Base-by-base conservation (phyloP, 2,329 filamentous ascomycete genomes). In the Iodosphaeria phyllophila region DNA sequence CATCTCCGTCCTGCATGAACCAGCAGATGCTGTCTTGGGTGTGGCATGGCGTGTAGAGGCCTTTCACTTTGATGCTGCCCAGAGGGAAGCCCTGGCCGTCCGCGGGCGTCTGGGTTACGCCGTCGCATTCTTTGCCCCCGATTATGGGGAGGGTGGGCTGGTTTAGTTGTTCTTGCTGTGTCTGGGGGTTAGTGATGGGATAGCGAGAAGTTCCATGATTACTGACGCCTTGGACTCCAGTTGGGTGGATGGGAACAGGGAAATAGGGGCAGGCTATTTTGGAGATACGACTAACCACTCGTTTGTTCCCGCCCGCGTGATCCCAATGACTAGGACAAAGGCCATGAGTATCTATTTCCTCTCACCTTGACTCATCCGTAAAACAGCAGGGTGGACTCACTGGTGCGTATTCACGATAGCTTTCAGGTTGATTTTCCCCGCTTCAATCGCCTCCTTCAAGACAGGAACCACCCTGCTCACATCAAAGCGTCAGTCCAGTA, bases 11-110 rank as follows among this genome's bases (percentile, higher is more conserved):
- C 50, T 92, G 69, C 58, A 89, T 72, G 38, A 73, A 80, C 57
- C 74, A 98, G 60, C 89, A 98, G 46, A 98, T 92, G 49, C 84
- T 93, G 54, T 98, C 89, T 54, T 93, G 84, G 2, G 89, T 98
- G 48, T 98, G 89, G 50, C 89, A 98, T 2, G 89, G 89, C 8
- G 89, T 98, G 52, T 95, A 78, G n/a, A 95, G 58, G 13, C 79
- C 77, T 44, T 68, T 86, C 29, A 93, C 75, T 9, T 65, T 63
- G 47, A 98, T 89, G 36, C 64, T 63, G 28, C 89, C 89, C 32
- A 98, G 69, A 33, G 68, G 74, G 58, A 93, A 92, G 3, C 60
- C 68, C 35, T 80, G 69, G 19, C 73, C 70, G 46, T 95, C 67
- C 3, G 54, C 51, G 0, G 86, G 86, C 0, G 76, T 91, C 38